Evolutionary conservation across 1,139 yeast genomes (phyloP), one percentile per base, ranked within the genome.

Genomic region (Debaryomyces nepalensis): DNA sequence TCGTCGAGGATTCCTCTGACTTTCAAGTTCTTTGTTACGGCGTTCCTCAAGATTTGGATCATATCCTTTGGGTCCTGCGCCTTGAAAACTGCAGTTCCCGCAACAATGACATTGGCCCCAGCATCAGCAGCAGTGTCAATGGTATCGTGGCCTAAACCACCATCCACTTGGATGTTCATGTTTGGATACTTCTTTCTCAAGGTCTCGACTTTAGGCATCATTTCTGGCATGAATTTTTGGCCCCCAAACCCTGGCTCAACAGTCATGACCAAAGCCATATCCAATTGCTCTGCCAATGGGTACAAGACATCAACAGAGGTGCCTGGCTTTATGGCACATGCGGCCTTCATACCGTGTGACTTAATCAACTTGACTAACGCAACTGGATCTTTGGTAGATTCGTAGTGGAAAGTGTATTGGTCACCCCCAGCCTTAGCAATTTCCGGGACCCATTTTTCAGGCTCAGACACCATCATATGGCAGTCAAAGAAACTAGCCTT

Each of bases 231-330:
- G 73, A 93, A 95, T 64, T 86, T 87, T 67, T 93, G 99, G 37
- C 99, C 99, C 26, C 99, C 99, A 60, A 93, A 93, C 1, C 99
- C 99, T 6, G 99, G 99, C 66, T 93, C 99, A 33, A 93, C 99
- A 3, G 99, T 93, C 99, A 93, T 95, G 40, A 93, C 85, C 48
- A 93, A 75, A 6, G 90, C 93, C 96, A 93, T 87, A 63, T 95
- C 98, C 54, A 93, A 73, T 50, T 81, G 71, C 42, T 85, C 84
- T 23, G 84, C 95, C 51, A 88, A 68, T 22, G 88, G 93, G 57
- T 75, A 84, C 37, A 91, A 76, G 2, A 81, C 96, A 47, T 87
- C 95, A 19, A 88, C 95, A 0, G 95, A 84, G 1, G 99, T 95
- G 24, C 85, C 87, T 41, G 99, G 99, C 66, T 93, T 93, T 56